Percentiles rank a stretch among this genome's conserved stretches.
Conservation (phyloP, 768 basidiomycete species). For the Russula lepida region DNA sequence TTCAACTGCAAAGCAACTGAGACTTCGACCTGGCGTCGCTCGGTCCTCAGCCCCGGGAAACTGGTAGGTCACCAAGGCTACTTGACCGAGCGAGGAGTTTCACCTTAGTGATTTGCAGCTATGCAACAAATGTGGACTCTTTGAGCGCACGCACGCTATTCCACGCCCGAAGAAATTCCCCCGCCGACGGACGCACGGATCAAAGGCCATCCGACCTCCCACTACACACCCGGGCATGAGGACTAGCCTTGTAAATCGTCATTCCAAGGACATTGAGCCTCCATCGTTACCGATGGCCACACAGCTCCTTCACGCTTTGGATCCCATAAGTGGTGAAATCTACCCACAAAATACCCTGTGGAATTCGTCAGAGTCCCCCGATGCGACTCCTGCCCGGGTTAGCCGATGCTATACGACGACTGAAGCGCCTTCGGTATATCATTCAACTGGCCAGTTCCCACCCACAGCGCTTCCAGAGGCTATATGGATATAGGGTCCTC, state of each 20-base stretch:
- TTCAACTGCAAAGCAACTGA: constrained; percentile 83
- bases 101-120: neutral
- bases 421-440: neutral
- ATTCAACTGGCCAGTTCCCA: neutral
- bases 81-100: neutral
- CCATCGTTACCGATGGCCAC: neutral
- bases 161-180: constrained; percentile 42
- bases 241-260: neutral
- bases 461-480: neutral
- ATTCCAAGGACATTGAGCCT: neutral
- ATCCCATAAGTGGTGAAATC: constrained; percentile 1
- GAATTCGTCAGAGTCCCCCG: neutral
- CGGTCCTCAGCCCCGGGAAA: constrained; percentile 71
- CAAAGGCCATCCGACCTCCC: neutral
- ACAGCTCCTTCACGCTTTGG: constrained; percentile 1
- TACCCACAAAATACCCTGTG: constrained; percentile 4
- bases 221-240: neutral
- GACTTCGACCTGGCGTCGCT: constrained; percentile 72
- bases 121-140: constrained; percentile 63
- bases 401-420: neutral
- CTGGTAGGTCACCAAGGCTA: constrained; percentile 32
- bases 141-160: constrained; percentile 70
- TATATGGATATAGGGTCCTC: constrained; percentile 8
- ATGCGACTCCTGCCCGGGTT: neutral
- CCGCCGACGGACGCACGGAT: neutral